Evolutionary conservation across 352 stramenopile genomes (phyloP).

Genomic region (Phytophthora meadii): DNA sequence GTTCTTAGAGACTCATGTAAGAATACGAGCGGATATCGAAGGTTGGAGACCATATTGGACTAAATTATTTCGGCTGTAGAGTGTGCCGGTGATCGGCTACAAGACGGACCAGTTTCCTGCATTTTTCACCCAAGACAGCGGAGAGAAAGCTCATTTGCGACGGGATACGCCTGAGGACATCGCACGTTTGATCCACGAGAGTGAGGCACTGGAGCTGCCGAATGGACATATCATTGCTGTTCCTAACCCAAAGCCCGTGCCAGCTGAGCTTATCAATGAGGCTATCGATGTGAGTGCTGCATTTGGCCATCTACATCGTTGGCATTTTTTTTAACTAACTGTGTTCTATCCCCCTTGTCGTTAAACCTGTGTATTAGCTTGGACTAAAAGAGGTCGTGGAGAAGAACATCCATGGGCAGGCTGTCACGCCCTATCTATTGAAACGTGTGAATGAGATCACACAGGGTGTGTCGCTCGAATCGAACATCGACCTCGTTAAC

Average conservation of each 20-base stretch:
- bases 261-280: conserved; percentile 86
- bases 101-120: conserved; percentile 95
- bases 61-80: conserved; percentile 49
- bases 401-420: conserved; percentile 92
- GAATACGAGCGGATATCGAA: not conserved
- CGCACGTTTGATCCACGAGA: conserved; percentile 85
- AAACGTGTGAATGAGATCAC: conserved; percentile 95
- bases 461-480: conserved; percentile 89
- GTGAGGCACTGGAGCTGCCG: conserved; percentile 76
- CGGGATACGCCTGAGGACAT: conserved; percentile 90
- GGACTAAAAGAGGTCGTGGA: conserved; percentile 86
- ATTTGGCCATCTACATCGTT: not conserved
- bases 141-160: conserved; percentile 82
- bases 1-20: conserved; percentile 95
- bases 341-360: too few species aligned
- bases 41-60: not conserved
- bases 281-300: conserved; percentile 80
- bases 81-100: conserved; percentile 94
- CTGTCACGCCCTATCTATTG: conserved; percentile 93
- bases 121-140: conserved; percentile 97
- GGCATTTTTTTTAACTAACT: not conserved
- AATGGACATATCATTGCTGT: conserved; percentile 91
- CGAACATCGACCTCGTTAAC: conserved; percentile 97
- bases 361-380: conserved; percentile 35
- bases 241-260: conserved; percentile 88